Base-by-base conservation (phyloP, 176 grass and related monocot species). In the Cenchrus fungigraminus region DNA sequence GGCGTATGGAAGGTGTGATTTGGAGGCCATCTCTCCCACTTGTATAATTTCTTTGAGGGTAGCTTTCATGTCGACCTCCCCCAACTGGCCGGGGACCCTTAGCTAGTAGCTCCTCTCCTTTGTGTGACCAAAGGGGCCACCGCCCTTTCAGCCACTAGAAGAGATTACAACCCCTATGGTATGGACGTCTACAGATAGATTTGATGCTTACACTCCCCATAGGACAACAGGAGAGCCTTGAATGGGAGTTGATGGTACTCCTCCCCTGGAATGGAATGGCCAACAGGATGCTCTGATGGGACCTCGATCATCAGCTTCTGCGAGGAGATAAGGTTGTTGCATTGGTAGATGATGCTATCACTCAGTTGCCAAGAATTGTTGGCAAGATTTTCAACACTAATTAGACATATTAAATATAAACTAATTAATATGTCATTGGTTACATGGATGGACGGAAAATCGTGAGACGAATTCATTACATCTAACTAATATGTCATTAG, bases 41-140 rank as follows among this genome's bases (percentile, higher is more conserved):
- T 81, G 78, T 72, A 40, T 28, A 79, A 67, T 79, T 85, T 68
- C 42, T 57, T 74, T 67, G 19, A 9, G 63, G 8, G 54, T 86
- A 86, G 74, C 71, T 90, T 86, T 90, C 88, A 73, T 65, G 83
- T 86, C 83, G 28, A 82, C 73, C 78, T 90, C 78, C 14, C 45
- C 54, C 2, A 4, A 3, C 37, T 1, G 37, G 37, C 2, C 71
- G 60, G 83, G 72, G 72, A 47, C 82, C 82, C 67, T 71, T 40
- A 34, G 34, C 34, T 34, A 34, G 34, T 34, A 34, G 34, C 34
- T 34, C 45, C 25, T 72, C 66, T 79, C 55, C 25, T 76, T 74
- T 59, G 49, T 66, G 77, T 81, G 82, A 51, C 63, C 55, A 59
- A 65, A 78, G 66, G 83, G 79, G 75, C 44, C 80, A 79, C 80